Conservation (phyloP, 805 yeast species). For the Ascoidea tarda region DNA sequence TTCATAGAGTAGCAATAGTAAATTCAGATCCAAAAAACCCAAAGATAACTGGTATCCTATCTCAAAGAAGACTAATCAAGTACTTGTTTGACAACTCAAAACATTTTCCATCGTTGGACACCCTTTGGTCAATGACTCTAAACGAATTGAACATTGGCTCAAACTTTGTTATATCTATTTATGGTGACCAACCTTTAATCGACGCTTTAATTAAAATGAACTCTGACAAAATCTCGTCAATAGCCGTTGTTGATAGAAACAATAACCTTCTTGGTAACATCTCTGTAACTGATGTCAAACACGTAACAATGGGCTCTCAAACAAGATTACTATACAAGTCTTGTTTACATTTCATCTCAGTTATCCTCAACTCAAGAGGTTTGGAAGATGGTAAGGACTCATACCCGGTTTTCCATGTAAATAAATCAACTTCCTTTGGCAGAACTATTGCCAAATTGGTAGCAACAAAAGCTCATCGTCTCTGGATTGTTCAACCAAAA, state of each 20-base stretch:
- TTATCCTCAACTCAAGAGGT: conserved; percentile 79
- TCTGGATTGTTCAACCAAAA: conserved; percentile 65
- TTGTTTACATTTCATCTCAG: conserved; percentile 78
- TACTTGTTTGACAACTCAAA: conserved; percentile 91
- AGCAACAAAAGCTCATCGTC: conserved; percentile 86
- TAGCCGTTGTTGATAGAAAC: conserved; percentile 82
- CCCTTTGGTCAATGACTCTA: conserved; percentile 51
- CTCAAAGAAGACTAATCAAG: conserved; percentile 78
- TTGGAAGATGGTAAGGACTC: conserved; percentile 91
- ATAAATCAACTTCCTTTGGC: conserved; percentile 63
- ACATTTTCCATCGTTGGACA: conserved; percentile 69
- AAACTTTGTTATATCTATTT: conserved; percentile 57
- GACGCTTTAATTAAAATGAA: conserved; percentile 85
- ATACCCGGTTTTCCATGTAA: conserved; percentile 91
- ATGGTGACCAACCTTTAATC: conserved; percentile 76
- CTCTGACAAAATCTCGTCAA: conserved; percentile 67
- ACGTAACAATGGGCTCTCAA: conserved; percentile 77
- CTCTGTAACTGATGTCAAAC: conserved; percentile 85
- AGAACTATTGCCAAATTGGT: conserved; percentile 89
- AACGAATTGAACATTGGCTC: conserved; percentile 65
- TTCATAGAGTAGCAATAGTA: conserved; percentile 81
- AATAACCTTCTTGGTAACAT: conserved; percentile 77
- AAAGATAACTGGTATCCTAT: conserved; percentile 66
- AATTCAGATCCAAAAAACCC: conserved; percentile 25
- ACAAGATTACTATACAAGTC: conserved; percentile 70